phyloP scores from a whole-genome alignment of 352 stramenopile genomes.

The Thraustochytrium striatum region DNA sequence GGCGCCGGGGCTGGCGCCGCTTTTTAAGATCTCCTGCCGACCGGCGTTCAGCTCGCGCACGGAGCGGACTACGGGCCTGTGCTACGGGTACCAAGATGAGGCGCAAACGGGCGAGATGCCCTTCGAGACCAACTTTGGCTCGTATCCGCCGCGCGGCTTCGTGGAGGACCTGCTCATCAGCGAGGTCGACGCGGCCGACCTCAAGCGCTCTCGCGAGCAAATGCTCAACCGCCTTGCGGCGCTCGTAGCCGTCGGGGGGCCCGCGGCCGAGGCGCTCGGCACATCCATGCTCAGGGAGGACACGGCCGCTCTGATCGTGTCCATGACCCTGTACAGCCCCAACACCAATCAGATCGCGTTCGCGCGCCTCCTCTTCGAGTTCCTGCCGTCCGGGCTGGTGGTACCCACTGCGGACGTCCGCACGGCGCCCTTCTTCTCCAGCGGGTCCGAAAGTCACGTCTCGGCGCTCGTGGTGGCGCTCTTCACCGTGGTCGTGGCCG shows the following conservation, averaged over 20 bases:
- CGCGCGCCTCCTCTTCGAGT: constrained; percentile 13
- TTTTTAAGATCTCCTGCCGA: neutral
- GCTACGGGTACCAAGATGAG: neutral
- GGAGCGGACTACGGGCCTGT: neutral
- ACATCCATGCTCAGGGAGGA: constrained; percentile 9
- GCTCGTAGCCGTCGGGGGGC: neutral
- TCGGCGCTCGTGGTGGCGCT: neutral
- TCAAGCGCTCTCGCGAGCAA: neutral
- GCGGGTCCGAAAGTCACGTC: neutral
- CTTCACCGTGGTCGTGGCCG: neutral
- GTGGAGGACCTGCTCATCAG: neutral
- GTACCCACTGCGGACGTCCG: neutral
- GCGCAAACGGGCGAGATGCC: neutral
- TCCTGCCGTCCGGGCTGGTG: constrained; percentile 31
- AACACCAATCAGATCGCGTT: constrained; percentile 17
- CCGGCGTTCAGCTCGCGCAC: neutral
- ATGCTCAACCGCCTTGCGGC: neutral
- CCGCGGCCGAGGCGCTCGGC: neutral
- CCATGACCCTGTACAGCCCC: constrained; percentile 6
- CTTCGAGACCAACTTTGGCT: neutral
- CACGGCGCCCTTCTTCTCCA: neutral
- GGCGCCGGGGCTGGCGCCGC: neutral
- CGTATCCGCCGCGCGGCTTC: neutral
- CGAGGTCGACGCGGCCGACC: neutral
- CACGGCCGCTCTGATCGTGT: constrained; percentile 17